Percentiles rank a stretch among this genome's conserved stretches.
These are phyloP conservation scores for Cytospora paraplurivora DNA, from an alignment of 2,329 filamentous ascomycete species.

Conservation along the genomic window DNA sequence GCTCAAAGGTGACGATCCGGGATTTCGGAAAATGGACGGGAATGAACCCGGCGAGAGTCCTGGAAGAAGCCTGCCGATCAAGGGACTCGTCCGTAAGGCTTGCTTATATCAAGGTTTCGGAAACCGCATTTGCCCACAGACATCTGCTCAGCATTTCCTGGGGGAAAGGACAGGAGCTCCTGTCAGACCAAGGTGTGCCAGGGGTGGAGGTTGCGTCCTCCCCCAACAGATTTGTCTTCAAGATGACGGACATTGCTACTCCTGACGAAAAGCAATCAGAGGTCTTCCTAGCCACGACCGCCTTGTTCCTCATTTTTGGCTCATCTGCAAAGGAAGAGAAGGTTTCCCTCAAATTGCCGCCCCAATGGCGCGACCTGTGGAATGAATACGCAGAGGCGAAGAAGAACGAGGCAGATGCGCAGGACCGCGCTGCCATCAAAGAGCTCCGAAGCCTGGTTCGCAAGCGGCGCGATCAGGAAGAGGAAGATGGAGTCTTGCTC, in stretches of 20 bases:
- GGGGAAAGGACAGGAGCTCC: conserved; percentile 70
- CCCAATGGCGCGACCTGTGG: conserved; percentile 84
- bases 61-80: conserved; percentile 87
- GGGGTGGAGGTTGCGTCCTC: conserved; percentile 50
- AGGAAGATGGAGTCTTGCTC: conserved; percentile 74
- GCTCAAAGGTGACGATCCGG: conserved; percentile 63
- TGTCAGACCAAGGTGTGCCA: conserved; percentile 40
- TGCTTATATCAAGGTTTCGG: conserved; percentile 69
- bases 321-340: conserved; percentile 85
- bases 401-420: conserved; percentile 69
- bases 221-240: conserved; percentile 62
- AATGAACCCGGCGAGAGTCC: conserved; percentile 70
- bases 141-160: conserved; percentile 76
- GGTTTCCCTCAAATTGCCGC: conserved; percentile 73
- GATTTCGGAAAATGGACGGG: conserved; percentile 87
- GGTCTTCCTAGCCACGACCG: conserved; percentile 78
- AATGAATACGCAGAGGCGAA: conserved; percentile 72
- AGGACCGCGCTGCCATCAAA: conserved; percentile 69
- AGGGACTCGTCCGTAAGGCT: conserved; percentile 72
- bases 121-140: conserved; percentile 72
- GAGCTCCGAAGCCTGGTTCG: conserved; percentile 71
- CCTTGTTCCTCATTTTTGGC: conserved; percentile 79
- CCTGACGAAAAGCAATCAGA: conserved; percentile 82
- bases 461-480: conserved; percentile 67
- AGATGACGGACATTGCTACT: conserved; percentile 74